Conservation (phyloP, 2,329 filamentous ascomycete species). For the Nigrospora sphaerica region DNA sequence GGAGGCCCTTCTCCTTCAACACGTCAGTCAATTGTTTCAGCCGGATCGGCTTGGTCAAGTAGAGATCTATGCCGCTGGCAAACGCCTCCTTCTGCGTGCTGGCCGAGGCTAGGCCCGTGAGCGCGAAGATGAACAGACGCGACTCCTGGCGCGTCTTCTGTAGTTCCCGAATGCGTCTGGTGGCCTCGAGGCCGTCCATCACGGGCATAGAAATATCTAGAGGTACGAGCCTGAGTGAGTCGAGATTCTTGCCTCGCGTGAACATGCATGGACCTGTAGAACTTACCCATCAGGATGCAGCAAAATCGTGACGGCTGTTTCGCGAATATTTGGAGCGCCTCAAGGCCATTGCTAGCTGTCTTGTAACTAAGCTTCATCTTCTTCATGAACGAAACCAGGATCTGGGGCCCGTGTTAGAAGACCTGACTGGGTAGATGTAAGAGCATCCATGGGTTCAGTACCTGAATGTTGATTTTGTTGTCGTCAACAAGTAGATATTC, state of each 20-base stretch:
- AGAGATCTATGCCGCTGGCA: conserved; percentile 35
- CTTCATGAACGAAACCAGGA: conserved; percentile 20
- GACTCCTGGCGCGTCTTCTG: conserved; percentile 27
- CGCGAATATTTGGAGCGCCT: conserved; percentile 27
- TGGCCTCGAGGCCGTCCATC: conserved; percentile 31
- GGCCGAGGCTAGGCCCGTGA: conserved; percentile 35
- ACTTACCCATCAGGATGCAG: conserved; percentile 11
- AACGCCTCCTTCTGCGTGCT: conserved; percentile 36
- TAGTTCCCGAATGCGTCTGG: conserved; percentile 29
- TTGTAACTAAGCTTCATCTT: conserved; percentile 20
- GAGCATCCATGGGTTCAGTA: neutral
- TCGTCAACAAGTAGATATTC: conserved; percentile 30
- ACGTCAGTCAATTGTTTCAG: conserved; percentile 16
- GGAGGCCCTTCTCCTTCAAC: neutral
- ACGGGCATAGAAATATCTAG: conserved; percentile 37
- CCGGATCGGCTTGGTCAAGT: conserved; percentile 37
- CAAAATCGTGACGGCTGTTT: conserved; percentile 1
- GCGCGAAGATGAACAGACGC: conserved; percentile 32
- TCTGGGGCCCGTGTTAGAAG: conserved; percentile 2
- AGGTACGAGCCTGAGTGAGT: too few species aligned
- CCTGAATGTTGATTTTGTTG: conserved; percentile 27
- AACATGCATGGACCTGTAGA: too few species aligned
- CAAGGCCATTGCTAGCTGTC: conserved; percentile 27
- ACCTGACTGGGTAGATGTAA: too few species aligned
- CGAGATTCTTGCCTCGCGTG: neutral